Base-by-base conservation (phyloP, 2,329 filamentous ascomycete genomes). In the Pyricularia sp. region DNA sequence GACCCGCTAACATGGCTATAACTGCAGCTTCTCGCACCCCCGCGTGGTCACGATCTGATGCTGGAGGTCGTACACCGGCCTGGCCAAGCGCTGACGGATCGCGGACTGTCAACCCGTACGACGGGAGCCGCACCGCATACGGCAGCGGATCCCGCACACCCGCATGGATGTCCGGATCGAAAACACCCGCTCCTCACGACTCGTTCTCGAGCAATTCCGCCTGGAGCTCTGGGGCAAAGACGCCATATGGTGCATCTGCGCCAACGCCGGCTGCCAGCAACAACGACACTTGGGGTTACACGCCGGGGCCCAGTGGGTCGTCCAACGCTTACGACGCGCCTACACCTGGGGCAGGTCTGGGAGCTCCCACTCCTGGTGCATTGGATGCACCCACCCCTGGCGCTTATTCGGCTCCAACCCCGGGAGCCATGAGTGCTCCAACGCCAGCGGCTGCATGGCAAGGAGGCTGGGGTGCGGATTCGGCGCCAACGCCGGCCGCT, bases 131-230 rank as follows among this genome's bases (percentile, higher is more conserved):
- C 64, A 94, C 92, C 20, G 88, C 92, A 1, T 96, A 97, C 74
- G 67, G 67, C 14, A 84, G 85, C 26, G 88, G 89, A 33, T 85
- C 85, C 65, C 87, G 91, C 68, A 93, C 90, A 1, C 91, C 91
- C 9, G 90, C 90, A 5, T 94, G 91, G 91, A 89, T 90, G 70
- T 90, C 92, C 1, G 91, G 91, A 68, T 88, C 90, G 68, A 90
- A 91, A 77, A 94, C 91, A 0, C 82, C 92, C 68, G 87, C 87
- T 25, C 59, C 59, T 7, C 82, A 84, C 17, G 86, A 90, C 74
- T 83, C 84, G 25, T 92, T 90, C 74, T 86, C 84, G 68, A 84
- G 85, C 69, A 90, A 90, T 9, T 89, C 87, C n/a, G 90, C 84
- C 68, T 93, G 89, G 73, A 65, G 68, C 64, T 66, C 70, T 0